Evolutionary conservation across 148 eudicot genomes (phyloP), one percentile per base, ranked within the genome.

Genomic region (Oxyria digyna): DNA sequence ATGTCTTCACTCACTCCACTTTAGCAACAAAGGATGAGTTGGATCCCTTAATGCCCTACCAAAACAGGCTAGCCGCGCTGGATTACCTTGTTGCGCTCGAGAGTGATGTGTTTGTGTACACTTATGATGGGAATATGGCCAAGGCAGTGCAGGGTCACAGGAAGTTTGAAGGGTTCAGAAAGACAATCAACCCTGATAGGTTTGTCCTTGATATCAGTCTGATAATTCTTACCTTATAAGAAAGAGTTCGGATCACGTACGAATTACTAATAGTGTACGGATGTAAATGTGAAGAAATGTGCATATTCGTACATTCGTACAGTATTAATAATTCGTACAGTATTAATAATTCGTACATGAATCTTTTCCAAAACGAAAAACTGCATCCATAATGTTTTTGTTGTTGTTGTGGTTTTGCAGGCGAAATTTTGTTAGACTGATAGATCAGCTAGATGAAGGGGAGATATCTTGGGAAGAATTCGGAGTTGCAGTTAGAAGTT

Each of bases 41-140:
- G 42, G 67, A 33, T 35, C 84, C 89, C 9, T 82, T 87, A n/a
- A 73, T 59, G 49, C 70, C 49, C 20, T 78, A 72, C 33, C 82
- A 79, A 66, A 89, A 89, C 54, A 82, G 84, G 37, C 87, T 89
- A 1, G 92, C 96, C 7, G 90, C 92, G 12, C 46, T 89, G 15
- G 92, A 89, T 50, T 82, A 89, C 15, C 72, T 78, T 11, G 78
- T 87, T 15, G 92, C 96, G 1, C 69, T 84, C 35, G 84, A 87
- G 11, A 87, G 88, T 15, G 92, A 89, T 57, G 88, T 84, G 6
- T 89, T 89, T 69, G 74, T 80, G 1, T 85, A 87, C 78, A 87
- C 90, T 0, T 89, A 85, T 27, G 87, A 87, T 38, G 96, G 96
- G 69, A 84, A 89, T 52, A 87, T 89, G 96, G 96, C 96, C 1